Conservation (phyloP, 306 rosid species). For the Cajanus cajan region DNA sequence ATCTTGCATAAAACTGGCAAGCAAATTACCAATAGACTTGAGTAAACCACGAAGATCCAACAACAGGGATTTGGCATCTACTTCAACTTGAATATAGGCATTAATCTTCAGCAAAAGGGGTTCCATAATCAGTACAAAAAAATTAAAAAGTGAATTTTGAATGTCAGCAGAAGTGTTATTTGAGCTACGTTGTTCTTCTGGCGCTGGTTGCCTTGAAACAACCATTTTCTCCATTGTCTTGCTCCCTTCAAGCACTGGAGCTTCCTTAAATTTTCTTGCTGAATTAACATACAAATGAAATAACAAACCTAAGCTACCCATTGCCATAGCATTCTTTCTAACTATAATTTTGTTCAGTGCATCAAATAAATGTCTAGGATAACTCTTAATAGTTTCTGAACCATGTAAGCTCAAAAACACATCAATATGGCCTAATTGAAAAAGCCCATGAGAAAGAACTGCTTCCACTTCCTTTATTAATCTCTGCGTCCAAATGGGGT, state of each 20-base stretch:
- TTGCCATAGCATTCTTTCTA: conserved; percentile 55
- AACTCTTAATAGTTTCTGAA: conserved; percentile 59
- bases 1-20: conserved; percentile 67
- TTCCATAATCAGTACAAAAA: conserved; percentile 74
- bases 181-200: conserved; percentile 35
- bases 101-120: conserved; percentile 61
- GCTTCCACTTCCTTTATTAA: conserved; percentile 63
- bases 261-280: conserved; percentile 48
- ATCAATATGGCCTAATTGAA: conserved; percentile 69
- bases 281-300: conserved; percentile 57
- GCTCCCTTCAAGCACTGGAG: conserved; percentile 31
- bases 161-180: conserved; percentile 47
- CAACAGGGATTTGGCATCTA: conserved; percentile 38
- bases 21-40: conserved; percentile 62
- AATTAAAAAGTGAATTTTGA: conserved; percentile 63
- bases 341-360: conserved; percentile 50
- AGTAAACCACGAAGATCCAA: conserved; percentile 51
- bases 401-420: conserved; percentile 72
- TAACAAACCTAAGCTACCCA: conserved; percentile 64
- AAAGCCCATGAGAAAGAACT: conserved; percentile 71
- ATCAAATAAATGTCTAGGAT: conserved; percentile 82
- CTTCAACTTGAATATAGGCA: conserved; percentile 34
- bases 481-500: conserved; percentile 43
- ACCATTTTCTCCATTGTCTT: conserved; percentile 37
- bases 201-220: conserved; percentile 35